Conservation (phyloP, 1,284 basidiomycete species). For the Entoloma clypeatum region DNA sequence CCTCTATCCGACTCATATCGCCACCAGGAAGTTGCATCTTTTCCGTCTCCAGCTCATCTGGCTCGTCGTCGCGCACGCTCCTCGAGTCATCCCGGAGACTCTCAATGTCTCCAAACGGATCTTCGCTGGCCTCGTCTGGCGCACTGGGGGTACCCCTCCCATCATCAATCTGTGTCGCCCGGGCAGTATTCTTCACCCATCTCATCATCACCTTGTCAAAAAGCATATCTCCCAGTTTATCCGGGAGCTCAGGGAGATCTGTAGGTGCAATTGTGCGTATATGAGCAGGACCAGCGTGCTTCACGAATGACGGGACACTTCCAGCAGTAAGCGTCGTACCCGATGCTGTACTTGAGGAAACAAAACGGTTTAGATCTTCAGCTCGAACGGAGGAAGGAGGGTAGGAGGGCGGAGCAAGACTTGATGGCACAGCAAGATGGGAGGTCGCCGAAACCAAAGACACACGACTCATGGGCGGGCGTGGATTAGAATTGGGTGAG, state of each 20-base stretch:
- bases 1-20: conserved; percentile 50
- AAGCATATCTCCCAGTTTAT: conserved; percentile 81
- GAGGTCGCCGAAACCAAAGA: conserved; percentile 17
- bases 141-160: conserved; percentile 37
- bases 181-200: conserved; percentile 70
- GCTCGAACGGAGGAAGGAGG: conserved; percentile 52
- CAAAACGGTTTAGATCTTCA: conserved; percentile 81
- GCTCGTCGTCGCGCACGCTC: conserved; percentile 26
- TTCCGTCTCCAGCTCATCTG: conserved; percentile 29
- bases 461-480: conserved; percentile 6
- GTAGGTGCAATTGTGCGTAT: conserved; percentile 76
- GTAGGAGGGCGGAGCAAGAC: conserved; percentile 37
- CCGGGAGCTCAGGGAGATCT: conserved; percentile 72
- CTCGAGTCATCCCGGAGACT: conserved; percentile 63
- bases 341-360: conserved; percentile 78
- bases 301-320: conserved; percentile 76
- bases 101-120: conserved; percentile 85
- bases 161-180: conserved; percentile 33
- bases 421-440: conserved; percentile 24
- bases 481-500: conserved; percentile 10
- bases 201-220: conserved; percentile 77
- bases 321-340: conserved; percentile 69
- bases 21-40: conserved; percentile 13
- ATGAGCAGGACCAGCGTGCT: conserved; percentile 75
- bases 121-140: conserved; percentile 64